Evolutionary conservation across 192 early-diverging fungal species (phyloP).

Genomic region (Linnemannia hyalina): DNA sequence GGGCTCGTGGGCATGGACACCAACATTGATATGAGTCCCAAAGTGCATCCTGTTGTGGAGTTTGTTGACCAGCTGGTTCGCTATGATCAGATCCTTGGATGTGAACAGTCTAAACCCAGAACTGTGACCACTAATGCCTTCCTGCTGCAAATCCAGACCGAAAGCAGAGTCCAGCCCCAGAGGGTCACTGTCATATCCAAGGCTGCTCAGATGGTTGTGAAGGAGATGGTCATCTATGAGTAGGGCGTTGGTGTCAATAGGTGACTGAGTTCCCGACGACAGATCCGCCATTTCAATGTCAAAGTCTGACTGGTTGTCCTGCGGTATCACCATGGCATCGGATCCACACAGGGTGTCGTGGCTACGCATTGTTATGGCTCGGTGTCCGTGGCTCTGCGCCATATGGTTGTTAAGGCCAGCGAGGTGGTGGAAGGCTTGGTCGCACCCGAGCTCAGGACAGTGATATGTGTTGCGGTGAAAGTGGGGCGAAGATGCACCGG

Average conservation of each 20-base stretch:
- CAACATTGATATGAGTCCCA: constrained; percentile 24
- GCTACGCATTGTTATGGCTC: constrained; percentile 28
- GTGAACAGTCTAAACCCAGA: constrained; percentile 12
- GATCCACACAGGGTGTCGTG: constrained; percentile 12
- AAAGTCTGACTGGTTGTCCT: constrained; percentile 20
- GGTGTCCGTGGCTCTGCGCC: constrained; percentile 36
- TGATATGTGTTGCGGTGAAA: constrained; percentile 23
- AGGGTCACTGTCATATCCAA: constrained; percentile 1
- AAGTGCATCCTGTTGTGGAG: constrained; percentile 30
- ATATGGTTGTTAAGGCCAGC: constrained; percentile 32
- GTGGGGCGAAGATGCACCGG: constrained; percentile 44
- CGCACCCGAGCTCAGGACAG: constrained; percentile 38
- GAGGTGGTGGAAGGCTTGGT: constrained; percentile 28
- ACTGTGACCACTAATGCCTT: neutral
- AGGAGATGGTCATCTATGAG: constrained; percentile 22
- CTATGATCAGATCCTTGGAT: constrained; percentile 16
- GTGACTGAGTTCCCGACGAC: constrained; percentile 21
- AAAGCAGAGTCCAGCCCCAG: constrained; percentile 18
- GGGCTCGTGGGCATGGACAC: neutral
- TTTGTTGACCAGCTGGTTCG: neutral
- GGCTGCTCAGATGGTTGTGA: constrained; percentile 14
- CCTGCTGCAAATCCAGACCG: neutral
- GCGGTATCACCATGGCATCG: constrained; percentile 27
- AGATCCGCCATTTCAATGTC: constrained; percentile 40
- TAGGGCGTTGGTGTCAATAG: constrained; percentile 33